Conservation (phyloP, 345 rosid genomes). For the Tarenaya hassleriana region DNA sequence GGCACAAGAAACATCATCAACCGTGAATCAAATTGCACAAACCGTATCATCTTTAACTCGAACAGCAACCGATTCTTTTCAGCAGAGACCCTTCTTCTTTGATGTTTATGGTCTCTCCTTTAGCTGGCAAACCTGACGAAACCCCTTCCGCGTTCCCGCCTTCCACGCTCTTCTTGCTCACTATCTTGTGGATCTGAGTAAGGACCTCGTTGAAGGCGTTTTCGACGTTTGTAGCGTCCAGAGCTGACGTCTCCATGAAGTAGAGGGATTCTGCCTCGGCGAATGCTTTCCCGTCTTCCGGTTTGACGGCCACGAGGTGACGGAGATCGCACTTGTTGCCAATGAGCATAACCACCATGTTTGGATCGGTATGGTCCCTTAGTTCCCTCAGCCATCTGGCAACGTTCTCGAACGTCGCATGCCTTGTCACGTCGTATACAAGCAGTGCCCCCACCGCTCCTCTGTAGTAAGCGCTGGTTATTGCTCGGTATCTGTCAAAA, state of each 20-base stretch:
- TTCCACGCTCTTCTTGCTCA: constrained; percentile 48
- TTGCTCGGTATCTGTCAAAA: constrained; percentile 51
- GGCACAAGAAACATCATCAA: too few species aligned
- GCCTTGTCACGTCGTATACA: constrained; percentile 54
- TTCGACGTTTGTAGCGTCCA: constrained; percentile 47
- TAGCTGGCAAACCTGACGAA: constrained; percentile 20
- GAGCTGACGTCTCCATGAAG: constrained; percentile 62
- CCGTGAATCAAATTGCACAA: constrained; percentile 20
- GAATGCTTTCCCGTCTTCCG: constrained; percentile 46
- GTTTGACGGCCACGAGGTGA: constrained; percentile 47
- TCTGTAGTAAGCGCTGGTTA: constrained; percentile 61
- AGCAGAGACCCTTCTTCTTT: constrained; percentile 31
- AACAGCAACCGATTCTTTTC: constrained; percentile 35
- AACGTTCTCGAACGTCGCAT: constrained; percentile 51
- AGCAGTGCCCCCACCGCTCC: constrained; percentile 64
- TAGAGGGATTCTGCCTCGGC: constrained; percentile 46
- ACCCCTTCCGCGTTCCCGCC: constrained; percentile 36
- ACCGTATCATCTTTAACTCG: constrained; percentile 23
- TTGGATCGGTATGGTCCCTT: constrained; percentile 50
- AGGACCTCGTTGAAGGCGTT: constrained; percentile 53
- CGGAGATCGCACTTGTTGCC: constrained; percentile 64
- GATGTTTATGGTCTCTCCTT: constrained; percentile 31
- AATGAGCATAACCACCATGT: constrained; percentile 61
- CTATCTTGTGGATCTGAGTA: constrained; percentile 46
- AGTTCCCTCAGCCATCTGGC: constrained; percentile 60